phyloP scores from a whole-genome alignment of 257 asterid genomes.

The Solanum corneliomulleri region DNA sequence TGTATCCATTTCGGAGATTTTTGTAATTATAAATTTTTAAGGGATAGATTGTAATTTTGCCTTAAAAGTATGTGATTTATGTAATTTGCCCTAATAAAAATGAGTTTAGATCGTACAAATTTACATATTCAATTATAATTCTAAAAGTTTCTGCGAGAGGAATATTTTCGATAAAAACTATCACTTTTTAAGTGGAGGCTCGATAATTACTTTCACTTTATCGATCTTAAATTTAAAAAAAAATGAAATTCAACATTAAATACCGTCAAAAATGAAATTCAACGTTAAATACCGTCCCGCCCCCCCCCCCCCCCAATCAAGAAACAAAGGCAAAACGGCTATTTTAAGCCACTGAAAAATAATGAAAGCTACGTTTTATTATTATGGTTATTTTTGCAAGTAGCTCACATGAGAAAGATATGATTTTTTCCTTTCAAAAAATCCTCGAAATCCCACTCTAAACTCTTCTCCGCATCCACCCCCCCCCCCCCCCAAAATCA shows the following conservation, averaged over 20 bases:
- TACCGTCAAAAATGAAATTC: not conserved
- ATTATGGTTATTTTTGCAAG: not conserved
- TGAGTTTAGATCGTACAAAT: not conserved
- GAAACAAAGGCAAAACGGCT: not conserved
- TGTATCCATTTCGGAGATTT: too few species aligned
- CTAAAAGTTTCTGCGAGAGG: not conserved
- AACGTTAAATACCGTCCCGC: not conserved
- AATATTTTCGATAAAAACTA: not conserved
- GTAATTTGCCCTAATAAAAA: not conserved
- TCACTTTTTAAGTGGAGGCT: not conserved
- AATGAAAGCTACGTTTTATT: slow-evolving; percentile 4
- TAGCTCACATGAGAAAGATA: slow-evolving; percentile 6
- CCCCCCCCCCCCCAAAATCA: not conserved
- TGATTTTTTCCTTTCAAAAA: not conserved
- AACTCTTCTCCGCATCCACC: not conserved
- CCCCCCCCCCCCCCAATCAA: not conserved
- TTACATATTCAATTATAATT: not conserved
- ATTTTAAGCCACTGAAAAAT: not conserved
- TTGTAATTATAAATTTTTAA: too few species aligned
- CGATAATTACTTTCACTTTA: not conserved
- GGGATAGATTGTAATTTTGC: too few species aligned
- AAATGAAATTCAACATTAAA: not conserved
- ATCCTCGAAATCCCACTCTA: not conserved
- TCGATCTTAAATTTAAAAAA: not conserved
- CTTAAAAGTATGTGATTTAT: too few species aligned